These are phyloP conservation scores for Spatholobus suberectus DNA, from an alignment of 306 rosid genomes.

Conservation along the genomic window DNA sequence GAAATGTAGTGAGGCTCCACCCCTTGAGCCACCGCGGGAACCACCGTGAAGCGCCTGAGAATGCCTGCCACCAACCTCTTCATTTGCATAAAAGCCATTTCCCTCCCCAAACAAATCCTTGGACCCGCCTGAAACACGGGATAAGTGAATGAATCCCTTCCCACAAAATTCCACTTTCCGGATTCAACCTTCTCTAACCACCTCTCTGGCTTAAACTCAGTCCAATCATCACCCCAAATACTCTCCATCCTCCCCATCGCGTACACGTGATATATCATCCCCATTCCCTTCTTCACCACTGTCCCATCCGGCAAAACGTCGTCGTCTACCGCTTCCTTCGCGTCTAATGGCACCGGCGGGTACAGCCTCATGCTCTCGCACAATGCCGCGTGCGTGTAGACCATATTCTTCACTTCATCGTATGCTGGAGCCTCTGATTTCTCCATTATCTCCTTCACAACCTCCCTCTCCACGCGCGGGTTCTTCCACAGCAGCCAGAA, in stretches of 20 bases:
- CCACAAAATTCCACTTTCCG: constrained; percentile 59
- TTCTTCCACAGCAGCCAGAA: constrained; percentile 66
- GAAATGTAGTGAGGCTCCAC: constrained; percentile 51
- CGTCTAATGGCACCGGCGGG: constrained; percentile 72
- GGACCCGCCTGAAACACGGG: constrained; percentile 92
- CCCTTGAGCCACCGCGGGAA: constrained; percentile 40
- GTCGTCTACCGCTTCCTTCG: constrained; percentile 49
- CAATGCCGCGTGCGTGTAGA: constrained; percentile 73
- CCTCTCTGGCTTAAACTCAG: constrained; percentile 69
- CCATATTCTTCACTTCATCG: constrained; percentile 71
- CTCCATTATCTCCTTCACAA: constrained; percentile 52
- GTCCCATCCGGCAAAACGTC: constrained; percentile 82
- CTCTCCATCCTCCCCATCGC: constrained; percentile 70
- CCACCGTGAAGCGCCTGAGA: constrained; percentile 60
- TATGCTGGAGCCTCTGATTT: constrained; percentile 30
- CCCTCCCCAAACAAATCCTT: constrained; percentile 77
- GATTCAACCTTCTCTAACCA: constrained; percentile 53
- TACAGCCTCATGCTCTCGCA: constrained; percentile 84
- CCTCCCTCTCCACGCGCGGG: constrained; percentile 54
- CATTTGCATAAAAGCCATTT: constrained; percentile 93
- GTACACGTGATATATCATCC: constrained; percentile 59
- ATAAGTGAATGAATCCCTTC: constrained; percentile 53
- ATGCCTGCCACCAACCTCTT: constrained; percentile 67
- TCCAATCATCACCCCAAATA: constrained; percentile 75
- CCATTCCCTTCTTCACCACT: constrained; percentile 67